Conservation (phyloP, 2,329 filamentous ascomycete species). For the Fusarium robinianum region DNA sequence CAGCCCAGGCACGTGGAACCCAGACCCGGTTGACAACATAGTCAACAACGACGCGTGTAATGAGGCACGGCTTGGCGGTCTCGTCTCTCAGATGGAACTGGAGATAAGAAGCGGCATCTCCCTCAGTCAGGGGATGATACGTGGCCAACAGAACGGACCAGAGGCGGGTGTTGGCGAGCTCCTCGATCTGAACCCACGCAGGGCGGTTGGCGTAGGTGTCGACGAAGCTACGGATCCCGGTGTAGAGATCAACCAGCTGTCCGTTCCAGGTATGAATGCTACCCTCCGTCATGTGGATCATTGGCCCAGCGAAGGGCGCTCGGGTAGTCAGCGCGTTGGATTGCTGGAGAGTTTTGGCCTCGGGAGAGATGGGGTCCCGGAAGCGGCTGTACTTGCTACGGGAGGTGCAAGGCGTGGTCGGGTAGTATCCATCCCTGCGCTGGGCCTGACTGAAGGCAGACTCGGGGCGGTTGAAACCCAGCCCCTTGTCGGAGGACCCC, state of each 20-base stretch:
- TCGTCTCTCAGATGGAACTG: conserved; percentile 47
- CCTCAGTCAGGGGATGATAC: conserved; percentile 45
- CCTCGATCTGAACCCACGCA: conserved; percentile 35
- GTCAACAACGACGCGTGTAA: conserved; percentile 49
- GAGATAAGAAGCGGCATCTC: conserved; percentile 48
- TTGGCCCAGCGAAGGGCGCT: conserved; percentile 30
- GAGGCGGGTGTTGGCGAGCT: conserved; percentile 38
- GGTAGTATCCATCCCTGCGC: conserved; percentile 35
- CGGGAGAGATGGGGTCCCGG: conserved; percentile 34
- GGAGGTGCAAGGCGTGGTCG: conserved; percentile 38
- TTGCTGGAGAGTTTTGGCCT: conserved; percentile 16
- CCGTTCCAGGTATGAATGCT: conserved; percentile 43
- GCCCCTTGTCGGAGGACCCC: conserved; percentile 29
- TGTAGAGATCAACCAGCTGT: conserved; percentile 45
- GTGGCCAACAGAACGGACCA: conserved; percentile 46
- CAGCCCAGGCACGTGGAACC: conserved; percentile 47
- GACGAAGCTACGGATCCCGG: conserved; percentile 43
- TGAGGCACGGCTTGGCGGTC: conserved; percentile 48
- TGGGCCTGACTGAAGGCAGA: conserved; percentile 26
- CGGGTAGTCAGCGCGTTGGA: conserved; percentile 26
- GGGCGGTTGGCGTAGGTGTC: conserved; percentile 42
- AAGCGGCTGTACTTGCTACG: conserved; percentile 40
- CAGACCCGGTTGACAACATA: conserved; percentile 49
- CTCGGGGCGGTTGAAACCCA: conserved; percentile 20
- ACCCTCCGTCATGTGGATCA: conserved; percentile 44